A percentile compares a stretch with the other conserved stretches of the same genome.
phyloP scores from a whole-genome alignment of 306 rosid species.

The Cicer arietinum region DNA sequence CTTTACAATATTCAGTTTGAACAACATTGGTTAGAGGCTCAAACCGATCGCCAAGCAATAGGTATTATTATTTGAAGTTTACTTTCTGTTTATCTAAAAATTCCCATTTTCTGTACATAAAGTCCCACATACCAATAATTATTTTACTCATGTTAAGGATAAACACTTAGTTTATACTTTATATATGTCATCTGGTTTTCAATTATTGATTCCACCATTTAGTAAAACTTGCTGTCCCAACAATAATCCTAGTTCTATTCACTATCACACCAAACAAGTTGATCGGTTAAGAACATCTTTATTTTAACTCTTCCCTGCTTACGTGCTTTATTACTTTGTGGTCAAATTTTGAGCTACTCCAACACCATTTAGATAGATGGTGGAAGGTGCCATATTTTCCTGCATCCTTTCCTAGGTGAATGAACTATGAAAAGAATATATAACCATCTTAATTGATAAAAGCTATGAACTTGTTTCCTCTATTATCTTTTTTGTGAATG shows the following conservation, averaged over 20 bases:
- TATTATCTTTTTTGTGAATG: background rate
- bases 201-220: slow-evolving; percentile 11
- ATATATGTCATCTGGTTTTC: slow-evolving; percentile 13
- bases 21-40: slow-evolving; percentile 98
- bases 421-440: background rate
- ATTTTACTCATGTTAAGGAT: background rate
- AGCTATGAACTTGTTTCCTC: background rate
- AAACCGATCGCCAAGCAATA: slow-evolving; percentile 90
- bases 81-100: slow-evolving; percentile 10
- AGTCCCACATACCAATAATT: background rate
- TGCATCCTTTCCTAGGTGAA: slow-evolving; percentile 3
- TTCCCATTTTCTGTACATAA: slow-evolving; percentile 2
- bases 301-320: slow-evolving; percentile 1
- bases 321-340: slow-evolving; percentile 6
- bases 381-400: background rate
- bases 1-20: slow-evolving; percentile 88
- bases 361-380: background rate
- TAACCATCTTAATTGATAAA: slow-evolving; percentile 26
- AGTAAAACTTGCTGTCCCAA: slow-evolving; percentile 17
- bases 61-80: slow-evolving; percentile 58
- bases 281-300: background rate
- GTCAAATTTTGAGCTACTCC: background rate
- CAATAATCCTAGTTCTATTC: slow-evolving; percentile 29
- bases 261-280: background rate
- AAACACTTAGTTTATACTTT: slow-evolving; percentile 18